These are phyloP conservation scores for Metarhizium robertsii DNA, from an alignment of 2,329 filamentous ascomycete species.

Conservation along the genomic window DNA sequence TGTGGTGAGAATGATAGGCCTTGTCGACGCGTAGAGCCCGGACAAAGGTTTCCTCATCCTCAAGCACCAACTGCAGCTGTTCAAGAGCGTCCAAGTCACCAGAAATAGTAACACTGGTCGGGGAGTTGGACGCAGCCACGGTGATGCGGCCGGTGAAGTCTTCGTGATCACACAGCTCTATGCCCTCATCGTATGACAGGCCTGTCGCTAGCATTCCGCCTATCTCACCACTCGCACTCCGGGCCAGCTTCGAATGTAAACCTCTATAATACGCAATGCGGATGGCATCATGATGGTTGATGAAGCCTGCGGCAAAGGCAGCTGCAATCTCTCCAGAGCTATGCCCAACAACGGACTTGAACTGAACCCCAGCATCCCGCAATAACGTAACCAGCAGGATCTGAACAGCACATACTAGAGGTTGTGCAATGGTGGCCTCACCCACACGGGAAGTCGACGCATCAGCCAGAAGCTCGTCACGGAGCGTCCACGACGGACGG, in stretches of 20 bases:
- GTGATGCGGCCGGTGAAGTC: constrained; percentile 14
- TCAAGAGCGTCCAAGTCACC: constrained; percentile 21
- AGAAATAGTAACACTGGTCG: constrained; percentile 17
- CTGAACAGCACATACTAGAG: constrained; percentile 24
- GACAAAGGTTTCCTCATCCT: constrained; percentile 16
- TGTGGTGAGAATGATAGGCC: constrained; percentile 33
- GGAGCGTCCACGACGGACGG: constrained; percentile 1
- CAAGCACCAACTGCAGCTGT: constrained; percentile 11
- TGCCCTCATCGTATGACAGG: constrained; percentile 3
- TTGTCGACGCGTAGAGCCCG: constrained; percentile 25
- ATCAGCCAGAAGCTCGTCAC: constrained; percentile 2
- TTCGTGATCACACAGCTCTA: constrained; percentile 1
- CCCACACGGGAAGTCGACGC: neutral
- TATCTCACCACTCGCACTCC: neutral
- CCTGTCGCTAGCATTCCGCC: constrained; percentile 16
- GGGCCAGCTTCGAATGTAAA: neutral
- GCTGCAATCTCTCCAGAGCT: constrained; percentile 32
- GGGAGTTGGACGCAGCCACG: constrained; percentile 17
- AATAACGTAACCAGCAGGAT: constrained; percentile 30
- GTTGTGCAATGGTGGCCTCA: too few species aligned
- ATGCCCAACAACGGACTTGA: constrained; percentile 26
- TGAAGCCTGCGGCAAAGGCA: constrained; percentile 24
- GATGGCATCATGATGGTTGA: constrained; percentile 1
- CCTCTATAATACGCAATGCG: constrained; percentile 6
- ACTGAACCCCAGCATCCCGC: constrained; percentile 16